Percentiles rank a stretch among this genome's conserved stretches.
phyloP scores from a whole-genome alignment of 228 moss, liverwort and hornwort genomes.

The Sphagnum magellanicum region DNA sequence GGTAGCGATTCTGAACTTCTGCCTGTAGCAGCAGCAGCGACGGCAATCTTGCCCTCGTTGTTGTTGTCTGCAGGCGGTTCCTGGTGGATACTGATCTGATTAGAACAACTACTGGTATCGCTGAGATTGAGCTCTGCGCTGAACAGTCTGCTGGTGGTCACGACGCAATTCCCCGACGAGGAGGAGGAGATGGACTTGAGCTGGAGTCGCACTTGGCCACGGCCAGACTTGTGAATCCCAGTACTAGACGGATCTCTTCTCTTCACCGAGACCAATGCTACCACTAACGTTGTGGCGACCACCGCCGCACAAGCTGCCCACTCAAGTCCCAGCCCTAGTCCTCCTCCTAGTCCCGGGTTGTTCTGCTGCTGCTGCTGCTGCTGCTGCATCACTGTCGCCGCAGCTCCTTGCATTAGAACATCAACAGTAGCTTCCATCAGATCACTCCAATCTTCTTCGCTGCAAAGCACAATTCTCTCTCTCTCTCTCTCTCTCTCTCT shows the following conservation, averaged over 20 bases:
- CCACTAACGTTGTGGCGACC: slow-evolving; percentile 23
- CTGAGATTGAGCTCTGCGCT: slow-evolving; percentile 36
- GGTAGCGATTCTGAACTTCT: slow-evolving; percentile 18
- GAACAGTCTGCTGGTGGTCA: slow-evolving; percentile 28
- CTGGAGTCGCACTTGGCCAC: slow-evolving; percentile 33
- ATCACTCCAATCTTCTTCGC: too few relatives aligned
- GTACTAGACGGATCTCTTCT: slow-evolving; percentile 29
- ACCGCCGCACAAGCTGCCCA: slow-evolving; percentile 24
- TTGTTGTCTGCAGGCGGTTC: too few relatives aligned
- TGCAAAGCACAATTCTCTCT: too few relatives aligned
- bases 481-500: too few relatives aligned
- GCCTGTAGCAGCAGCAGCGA: too few relatives aligned
- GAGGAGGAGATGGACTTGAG: slow-evolving; percentile 36
- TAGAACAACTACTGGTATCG: slow-evolving; percentile 6
- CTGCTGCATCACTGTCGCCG: too few relatives aligned
- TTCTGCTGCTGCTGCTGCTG: too few relatives aligned
- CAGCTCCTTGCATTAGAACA: too few relatives aligned
- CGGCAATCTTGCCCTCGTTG: too few relatives aligned
- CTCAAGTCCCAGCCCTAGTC: slow-evolving; percentile 26
- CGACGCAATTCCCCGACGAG: slow-evolving; percentile 28
- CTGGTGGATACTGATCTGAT: too few relatives aligned
- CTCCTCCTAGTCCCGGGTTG: slow-evolving; percentile 12
- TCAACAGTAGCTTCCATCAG: too few relatives aligned
- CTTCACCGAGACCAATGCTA: slow-evolving; percentile 45
- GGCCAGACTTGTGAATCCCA: slow-evolving; percentile 37